A percentile compares a stretch with the other conserved stretches of the same genome.
These are phyloP conservation scores for Mortierella sp. DNA, from an alignment of 371 early-diverging fungal genomes.

Conservation along the genomic window DNA sequence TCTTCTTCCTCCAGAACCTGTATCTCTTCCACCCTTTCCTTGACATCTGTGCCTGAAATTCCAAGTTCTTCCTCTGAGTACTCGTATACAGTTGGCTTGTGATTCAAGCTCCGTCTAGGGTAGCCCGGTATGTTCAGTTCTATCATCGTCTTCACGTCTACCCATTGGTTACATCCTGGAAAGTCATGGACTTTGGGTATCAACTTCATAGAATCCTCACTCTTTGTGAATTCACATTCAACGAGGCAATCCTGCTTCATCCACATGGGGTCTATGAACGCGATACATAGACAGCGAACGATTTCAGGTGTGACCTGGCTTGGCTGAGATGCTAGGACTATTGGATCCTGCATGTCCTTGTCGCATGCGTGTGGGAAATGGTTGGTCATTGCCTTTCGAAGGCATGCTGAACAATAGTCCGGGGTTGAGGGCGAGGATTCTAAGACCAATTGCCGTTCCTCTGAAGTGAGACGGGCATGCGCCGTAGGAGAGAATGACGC, in stretches of 20 bases:
- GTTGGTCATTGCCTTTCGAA: slow-evolving; percentile 34
- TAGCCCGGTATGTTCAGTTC: slow-evolving; percentile 14
- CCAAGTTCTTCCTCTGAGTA: background rate
- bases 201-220: slow-evolving; percentile 8
- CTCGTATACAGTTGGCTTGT: slow-evolving; percentile 18
- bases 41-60: background rate
- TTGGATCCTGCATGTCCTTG: slow-evolving; percentile 13
- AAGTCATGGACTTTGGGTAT: slow-evolving; percentile 14
- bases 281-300: slow-evolving; percentile 21
- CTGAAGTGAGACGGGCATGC: slow-evolving; percentile 6
- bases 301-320: background rate
- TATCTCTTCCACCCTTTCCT: slow-evolving; percentile 1
- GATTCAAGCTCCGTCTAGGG: slow-evolving; percentile 4
- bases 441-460: slow-evolving; percentile 4
- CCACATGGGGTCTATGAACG: slow-evolving; percentile 22
- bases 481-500: background rate
- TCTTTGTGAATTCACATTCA: slow-evolving; percentile 20
- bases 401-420: slow-evolving; percentile 25
- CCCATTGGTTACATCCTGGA: slow-evolving; percentile 23
- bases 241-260: slow-evolving; percentile 24
- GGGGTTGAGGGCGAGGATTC: background rate
- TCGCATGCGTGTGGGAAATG: slow-evolving; percentile 37
- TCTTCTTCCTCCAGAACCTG: slow-evolving; percentile 8
- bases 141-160: slow-evolving; percentile 16
- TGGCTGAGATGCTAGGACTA: background rate